Conservation (phyloP, 1,284 basidiomycete genomes). For the Ustanciosporium gigantosporum region DNA sequence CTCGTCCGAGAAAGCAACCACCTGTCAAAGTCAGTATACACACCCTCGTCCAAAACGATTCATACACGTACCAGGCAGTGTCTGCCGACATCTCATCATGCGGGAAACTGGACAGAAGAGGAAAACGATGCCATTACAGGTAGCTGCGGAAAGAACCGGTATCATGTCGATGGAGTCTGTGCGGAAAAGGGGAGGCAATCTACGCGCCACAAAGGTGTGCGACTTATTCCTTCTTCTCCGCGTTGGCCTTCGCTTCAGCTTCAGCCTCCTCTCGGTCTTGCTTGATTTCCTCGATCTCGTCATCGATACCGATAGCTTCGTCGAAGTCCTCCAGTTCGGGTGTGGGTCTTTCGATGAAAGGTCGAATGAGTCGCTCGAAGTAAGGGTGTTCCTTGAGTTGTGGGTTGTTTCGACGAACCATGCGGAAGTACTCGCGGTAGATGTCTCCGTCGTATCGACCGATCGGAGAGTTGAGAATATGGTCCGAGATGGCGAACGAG, state of each 20-base stretch:
- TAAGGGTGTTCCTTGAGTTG: constrained; percentile 63
- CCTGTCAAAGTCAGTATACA: too few relatives aligned
- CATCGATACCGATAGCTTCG: constrained; percentile 63
- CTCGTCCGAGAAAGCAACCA: too few relatives aligned
- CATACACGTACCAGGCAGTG: too few relatives aligned
- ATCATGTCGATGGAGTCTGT: too few relatives aligned
- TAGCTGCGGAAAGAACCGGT: too few relatives aligned
- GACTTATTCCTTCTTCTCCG: too few relatives aligned
- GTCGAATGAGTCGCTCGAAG: constrained; percentile 66
- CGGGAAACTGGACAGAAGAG: too few relatives aligned
- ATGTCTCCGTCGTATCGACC: constrained; percentile 60
- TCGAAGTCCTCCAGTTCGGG: constrained; percentile 61
- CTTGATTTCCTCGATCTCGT: constrained; percentile 63
- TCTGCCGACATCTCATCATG: too few relatives aligned
- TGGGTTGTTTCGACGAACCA: constrained; percentile 58
- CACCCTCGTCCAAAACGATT: too few relatives aligned
- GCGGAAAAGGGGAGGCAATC: too few relatives aligned
- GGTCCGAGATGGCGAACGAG: constrained; percentile 66
- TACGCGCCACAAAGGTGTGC: too few relatives aligned
- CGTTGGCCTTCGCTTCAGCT: constrained; percentile 29
- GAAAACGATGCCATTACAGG: too few relatives aligned
- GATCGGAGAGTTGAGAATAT: constrained; percentile 68
- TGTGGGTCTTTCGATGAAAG: constrained; percentile 64
- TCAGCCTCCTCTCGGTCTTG: constrained; percentile 55
- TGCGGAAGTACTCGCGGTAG: constrained; percentile 56